Conservation (phyloP, 2,329 filamentous ascomycete species). For the Venturia effusa region DNA sequence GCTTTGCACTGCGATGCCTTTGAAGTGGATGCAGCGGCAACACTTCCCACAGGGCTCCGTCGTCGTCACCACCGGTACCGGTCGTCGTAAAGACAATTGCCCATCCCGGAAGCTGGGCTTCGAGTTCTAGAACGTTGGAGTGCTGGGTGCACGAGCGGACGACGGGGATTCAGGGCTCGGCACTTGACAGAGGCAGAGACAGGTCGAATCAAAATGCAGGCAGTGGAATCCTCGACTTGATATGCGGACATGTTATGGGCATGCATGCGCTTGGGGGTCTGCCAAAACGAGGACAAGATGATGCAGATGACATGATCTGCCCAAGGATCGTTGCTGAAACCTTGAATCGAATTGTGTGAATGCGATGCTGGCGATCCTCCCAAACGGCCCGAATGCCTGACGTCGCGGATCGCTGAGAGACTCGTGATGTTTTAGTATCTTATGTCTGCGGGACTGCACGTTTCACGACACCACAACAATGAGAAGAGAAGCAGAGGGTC, state of each 20-base stretch:
- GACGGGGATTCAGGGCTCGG: not conserved
- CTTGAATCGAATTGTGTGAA: conserved; percentile 1
- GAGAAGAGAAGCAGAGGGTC: too few species aligned
- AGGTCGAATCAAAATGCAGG: not conserved
- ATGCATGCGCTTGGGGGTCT: not conserved
- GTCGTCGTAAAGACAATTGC: not conserved
- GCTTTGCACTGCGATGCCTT: not conserved
- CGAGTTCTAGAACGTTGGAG: not conserved
- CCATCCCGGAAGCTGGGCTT: not conserved
- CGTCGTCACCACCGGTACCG: not conserved
- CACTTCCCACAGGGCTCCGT: not conserved
- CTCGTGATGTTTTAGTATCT: not conserved
- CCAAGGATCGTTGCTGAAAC: not conserved
- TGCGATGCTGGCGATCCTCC: not conserved
- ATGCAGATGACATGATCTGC: not conserved
- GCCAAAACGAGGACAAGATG: not conserved
- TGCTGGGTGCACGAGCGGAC: not conserved
- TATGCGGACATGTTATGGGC: not conserved
- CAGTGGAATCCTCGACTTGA: not conserved
- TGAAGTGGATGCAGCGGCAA: not conserved
- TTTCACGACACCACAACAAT: not conserved
- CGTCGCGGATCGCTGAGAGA: not conserved
- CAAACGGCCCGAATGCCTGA: not conserved
- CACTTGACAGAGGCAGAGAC: not conserved
- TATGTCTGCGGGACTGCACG: not conserved